A percentile compares a stretch with the other conserved stretches of the same genome.
Evolutionary conservation across 805 yeast genomes (phyloP).

Genomic region (Candida taoyuanica): DNA sequence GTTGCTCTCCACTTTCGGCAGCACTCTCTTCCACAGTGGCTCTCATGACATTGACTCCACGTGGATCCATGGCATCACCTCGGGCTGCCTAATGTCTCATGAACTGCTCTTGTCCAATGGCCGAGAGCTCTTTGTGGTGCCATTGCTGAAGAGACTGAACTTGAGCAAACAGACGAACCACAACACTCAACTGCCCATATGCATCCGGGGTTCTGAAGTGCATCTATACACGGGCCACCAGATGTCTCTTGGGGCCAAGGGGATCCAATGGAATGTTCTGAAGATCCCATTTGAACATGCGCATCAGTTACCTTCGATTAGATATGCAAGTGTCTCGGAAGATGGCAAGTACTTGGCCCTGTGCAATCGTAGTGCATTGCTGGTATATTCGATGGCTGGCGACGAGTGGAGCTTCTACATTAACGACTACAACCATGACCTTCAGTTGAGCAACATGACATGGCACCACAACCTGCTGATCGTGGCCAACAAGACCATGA

Average conservation of each 20-base stretch:
- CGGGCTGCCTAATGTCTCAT: not conserved
- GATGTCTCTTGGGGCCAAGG: conserved; percentile 12
- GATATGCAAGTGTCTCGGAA: conserved; percentile 20
- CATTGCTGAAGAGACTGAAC: conserved; percentile 2
- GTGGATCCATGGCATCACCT: conserved; percentile 9
- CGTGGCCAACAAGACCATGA: conserved; percentile 16
- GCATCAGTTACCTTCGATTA: conserved; percentile 19
- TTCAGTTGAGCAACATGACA: conserved; percentile 16
- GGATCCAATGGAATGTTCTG: conserved; percentile 21
- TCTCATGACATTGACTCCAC: conserved; percentile 13
- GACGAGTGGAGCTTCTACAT: conserved; percentile 27
- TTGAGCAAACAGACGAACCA: conserved; percentile 18
- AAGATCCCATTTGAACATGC: conserved; percentile 22
- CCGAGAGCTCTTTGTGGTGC: conserved; percentile 4
- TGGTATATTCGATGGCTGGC: conserved; percentile 21
- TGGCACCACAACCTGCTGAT: conserved; percentile 23
- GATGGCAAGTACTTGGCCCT: conserved; percentile 25
- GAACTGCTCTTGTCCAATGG: conserved; percentile 8
- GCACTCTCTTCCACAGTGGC: conserved; percentile 18
- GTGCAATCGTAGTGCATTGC: conserved; percentile 16
- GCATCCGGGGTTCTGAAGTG: conserved; percentile 19
- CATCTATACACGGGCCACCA: conserved; percentile 26
- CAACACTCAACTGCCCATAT: conserved; percentile 24
- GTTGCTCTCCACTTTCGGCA: conserved; percentile 27
- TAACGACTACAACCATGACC: conserved; percentile 24